These are phyloP conservation scores for Colletotrichum endophyticum DNA, from an alignment of 2,329 filamentous ascomycete species.

Conservation along the genomic window DNA sequence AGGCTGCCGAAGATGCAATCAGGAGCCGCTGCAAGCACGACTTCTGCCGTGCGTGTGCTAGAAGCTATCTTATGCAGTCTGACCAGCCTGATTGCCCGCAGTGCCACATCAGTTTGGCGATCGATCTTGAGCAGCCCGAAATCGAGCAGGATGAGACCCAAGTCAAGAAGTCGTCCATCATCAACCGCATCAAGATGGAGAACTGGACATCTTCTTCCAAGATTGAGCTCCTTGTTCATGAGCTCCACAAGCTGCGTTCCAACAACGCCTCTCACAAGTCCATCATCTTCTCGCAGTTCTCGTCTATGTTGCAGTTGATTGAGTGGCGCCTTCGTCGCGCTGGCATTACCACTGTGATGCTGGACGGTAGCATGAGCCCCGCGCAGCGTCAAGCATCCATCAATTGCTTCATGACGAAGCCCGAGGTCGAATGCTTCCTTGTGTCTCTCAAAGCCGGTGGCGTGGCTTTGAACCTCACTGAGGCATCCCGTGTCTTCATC, in stretches of 20 bases:
- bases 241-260: slow-evolving; percentile 88
- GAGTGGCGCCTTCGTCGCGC: slow-evolving; percentile 96
- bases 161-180: slow-evolving; percentile 95
- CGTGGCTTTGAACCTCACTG: slow-evolving; percentile 92
- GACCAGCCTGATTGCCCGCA: slow-evolving; percentile 82
- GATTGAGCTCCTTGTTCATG: slow-evolving; percentile 94
- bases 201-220: slow-evolving; percentile 99
- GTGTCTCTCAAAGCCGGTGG: slow-evolving; percentile 96
- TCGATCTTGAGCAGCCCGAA: slow-evolving; percentile 94
- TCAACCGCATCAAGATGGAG: slow-evolving; percentile 98
- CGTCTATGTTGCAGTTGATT: slow-evolving; percentile 94
- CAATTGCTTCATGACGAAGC: slow-evolving; percentile 94
- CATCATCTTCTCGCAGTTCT: slow-evolving; percentile 97
- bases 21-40: slow-evolving; percentile 92
- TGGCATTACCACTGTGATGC: slow-evolving; percentile 98
- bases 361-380: slow-evolving; percentile 97
- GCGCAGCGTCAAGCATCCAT: slow-evolving; percentile 92
- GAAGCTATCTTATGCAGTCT: slow-evolving; percentile 72
- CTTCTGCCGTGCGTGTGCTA: slow-evolving; percentile 48
- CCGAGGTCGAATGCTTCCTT: slow-evolving; percentile 93
- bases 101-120: slow-evolving; percentile 87
- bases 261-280: slow-evolving; percentile 95
- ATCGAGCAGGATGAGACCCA: slow-evolving; percentile 88
- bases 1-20: slow-evolving; percentile 93
- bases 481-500: slow-evolving; percentile 94